Percentiles rank a stretch among this genome's conserved stretches.
phyloP scores from a whole-genome alignment of 2,329 filamentous ascomycete species.

The Aspergillus vadensis region DNA sequence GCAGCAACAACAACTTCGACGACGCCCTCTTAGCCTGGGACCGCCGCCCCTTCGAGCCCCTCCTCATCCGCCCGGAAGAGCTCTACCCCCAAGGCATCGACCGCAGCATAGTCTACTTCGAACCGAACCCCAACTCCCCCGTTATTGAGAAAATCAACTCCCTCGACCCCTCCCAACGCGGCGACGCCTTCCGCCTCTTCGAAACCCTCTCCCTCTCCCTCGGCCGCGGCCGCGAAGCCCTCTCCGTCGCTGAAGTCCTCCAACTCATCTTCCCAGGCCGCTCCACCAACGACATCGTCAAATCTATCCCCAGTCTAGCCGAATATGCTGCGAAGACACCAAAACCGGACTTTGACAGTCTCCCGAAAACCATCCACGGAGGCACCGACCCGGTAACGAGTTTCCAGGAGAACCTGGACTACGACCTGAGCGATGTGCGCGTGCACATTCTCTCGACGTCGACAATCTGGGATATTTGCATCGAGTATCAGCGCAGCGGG shows the following conservation, averaged over 20 bases:
- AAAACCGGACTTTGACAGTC: conserved; percentile 28
- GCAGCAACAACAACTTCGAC: conserved; percentile 39
- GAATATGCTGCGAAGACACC: conserved; percentile 31
- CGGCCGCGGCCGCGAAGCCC: conserved; percentile 22
- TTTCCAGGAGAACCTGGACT: conserved; percentile 37
- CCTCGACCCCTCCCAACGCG: conserved; percentile 18
- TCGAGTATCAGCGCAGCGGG: conserved; percentile 40
- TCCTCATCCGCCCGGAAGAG: conserved; percentile 61
- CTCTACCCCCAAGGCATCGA: conserved; percentile 61
- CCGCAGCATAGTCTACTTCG: conserved; percentile 39
- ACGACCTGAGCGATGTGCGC: conserved; percentile 35
- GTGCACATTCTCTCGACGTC: conserved; percentile 32
- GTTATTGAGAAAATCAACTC: conserved; percentile 23
- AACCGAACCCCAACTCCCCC: conserved; percentile 31
- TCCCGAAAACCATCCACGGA: conserved; percentile 23
- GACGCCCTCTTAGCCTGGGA: conserved; percentile 67
- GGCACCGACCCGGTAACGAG: conserved; percentile 21
- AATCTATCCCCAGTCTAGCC: conserved; percentile 36
- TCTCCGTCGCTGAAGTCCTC: conserved; percentile 33
- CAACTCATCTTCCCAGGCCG: conserved; percentile 34
- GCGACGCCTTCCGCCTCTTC: conserved; percentile 27
- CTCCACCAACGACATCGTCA: conserved; percentile 34
- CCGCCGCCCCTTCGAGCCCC: conserved; percentile 68
- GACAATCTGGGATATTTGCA: conserved; percentile 38
- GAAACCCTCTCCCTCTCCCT: conserved; percentile 30